Conservation (phyloP, 2,329 filamentous ascomycete genomes). For the Paecilomyces niveus region DNA sequence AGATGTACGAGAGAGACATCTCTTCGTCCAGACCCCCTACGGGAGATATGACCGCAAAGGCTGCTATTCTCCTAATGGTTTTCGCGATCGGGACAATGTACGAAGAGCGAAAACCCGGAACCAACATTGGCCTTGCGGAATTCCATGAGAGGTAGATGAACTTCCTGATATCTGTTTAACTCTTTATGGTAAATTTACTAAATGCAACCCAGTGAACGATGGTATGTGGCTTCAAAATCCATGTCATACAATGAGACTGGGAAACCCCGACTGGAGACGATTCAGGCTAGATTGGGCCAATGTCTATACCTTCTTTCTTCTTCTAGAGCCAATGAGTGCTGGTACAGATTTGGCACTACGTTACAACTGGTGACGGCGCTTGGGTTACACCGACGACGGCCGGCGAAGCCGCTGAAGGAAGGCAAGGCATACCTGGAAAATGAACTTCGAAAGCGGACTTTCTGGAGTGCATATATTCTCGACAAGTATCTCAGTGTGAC, state of each 20-base stretch:
- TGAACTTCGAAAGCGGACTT: constrained; percentile 52
- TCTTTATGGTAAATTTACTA: constrained; percentile 1
- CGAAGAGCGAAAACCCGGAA: constrained; percentile 32
- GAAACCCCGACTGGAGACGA: constrained; percentile 47
- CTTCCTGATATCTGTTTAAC: background rate
- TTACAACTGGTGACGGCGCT: constrained; percentile 46
- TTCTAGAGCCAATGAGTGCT: constrained; percentile 54
- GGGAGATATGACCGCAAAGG: constrained; percentile 37
- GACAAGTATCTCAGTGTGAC: constrained; percentile 60
- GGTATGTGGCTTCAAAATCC: constrained; percentile 31
- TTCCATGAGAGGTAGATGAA: constrained; percentile 21
- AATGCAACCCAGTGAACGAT: constrained; percentile 22
- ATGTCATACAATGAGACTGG: constrained; percentile 43
- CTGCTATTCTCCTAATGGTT: constrained; percentile 43
- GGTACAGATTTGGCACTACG: constrained; percentile 53
- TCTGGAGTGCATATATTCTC: constrained; percentile 57
- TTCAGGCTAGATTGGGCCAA: constrained; percentile 52
- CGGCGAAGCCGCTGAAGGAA: constrained; percentile 20
- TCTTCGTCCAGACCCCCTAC: constrained; percentile 30
- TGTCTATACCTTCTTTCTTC: constrained; percentile 54
- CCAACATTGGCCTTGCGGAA: constrained; percentile 12
- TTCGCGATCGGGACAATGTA: constrained; percentile 44
- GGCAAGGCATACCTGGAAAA: constrained; percentile 26
- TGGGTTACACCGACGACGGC: constrained; percentile 30
- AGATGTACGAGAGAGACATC: constrained; percentile 33